A percentile compares a stretch with the other conserved stretches of the same genome.
phyloP scores from a whole-genome alignment of 2,329 filamentous ascomycete species.

The Passalora sequoiae region DNA sequence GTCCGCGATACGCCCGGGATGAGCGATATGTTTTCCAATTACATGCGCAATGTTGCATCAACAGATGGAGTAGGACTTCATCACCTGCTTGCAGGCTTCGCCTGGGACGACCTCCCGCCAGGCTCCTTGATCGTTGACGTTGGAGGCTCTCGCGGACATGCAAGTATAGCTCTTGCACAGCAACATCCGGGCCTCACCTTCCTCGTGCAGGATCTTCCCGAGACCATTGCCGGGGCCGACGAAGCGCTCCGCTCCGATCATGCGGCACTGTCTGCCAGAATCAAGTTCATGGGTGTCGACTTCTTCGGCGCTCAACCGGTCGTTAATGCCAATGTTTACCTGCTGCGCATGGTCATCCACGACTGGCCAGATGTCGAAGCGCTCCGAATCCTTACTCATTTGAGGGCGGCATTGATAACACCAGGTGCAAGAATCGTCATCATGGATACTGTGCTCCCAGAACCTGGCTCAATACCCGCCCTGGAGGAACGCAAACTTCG shows the following conservation, averaged over 20 bases:
- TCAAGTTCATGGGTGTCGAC: slow-evolving; percentile 18
- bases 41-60: no score
- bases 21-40: no score
- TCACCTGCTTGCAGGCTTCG: no score
- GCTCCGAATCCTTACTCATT: slow-evolving; percentile 19
- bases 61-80: no score
- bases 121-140: no score
- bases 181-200: slow-evolving; percentile 41
- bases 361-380: slow-evolving; percentile 27
- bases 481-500: slow-evolving; percentile 20
- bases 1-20: no score
- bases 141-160: slow-evolving; percentile 39
- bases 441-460: slow-evolving; percentile 17
- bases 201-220: slow-evolving; percentile 44
- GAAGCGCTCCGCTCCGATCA: slow-evolving; percentile 7
- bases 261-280: no score
- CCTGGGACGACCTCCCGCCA: no score
- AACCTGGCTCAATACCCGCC: neutral
- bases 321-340: slow-evolving; percentile 29
- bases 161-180: slow-evolving; percentile 40
- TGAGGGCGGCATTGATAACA: slow-evolving; percentile 18
- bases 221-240: slow-evolving; percentile 14
- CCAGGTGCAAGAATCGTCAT: slow-evolving; percentile 14
- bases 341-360: slow-evolving; percentile 26
- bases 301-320: slow-evolving; percentile 31